These are phyloP conservation scores for Rossbeevera mucosa DNA, from an alignment of 768 basidiomycete genomes.

Conservation along the genomic window DNA sequence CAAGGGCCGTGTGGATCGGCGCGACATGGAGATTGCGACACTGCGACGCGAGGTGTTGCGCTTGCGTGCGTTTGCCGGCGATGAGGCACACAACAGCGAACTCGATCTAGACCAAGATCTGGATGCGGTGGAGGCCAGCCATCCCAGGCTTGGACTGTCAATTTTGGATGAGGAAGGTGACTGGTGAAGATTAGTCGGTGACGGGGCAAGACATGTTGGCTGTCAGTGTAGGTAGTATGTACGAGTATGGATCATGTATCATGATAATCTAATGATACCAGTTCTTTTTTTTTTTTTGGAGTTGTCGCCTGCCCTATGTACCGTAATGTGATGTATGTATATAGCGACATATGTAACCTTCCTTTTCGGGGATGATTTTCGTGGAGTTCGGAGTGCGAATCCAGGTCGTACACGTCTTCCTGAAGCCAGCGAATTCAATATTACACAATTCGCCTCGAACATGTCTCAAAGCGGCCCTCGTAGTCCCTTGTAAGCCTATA, in stretches of 20 bases:
- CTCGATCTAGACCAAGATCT: constrained; percentile 29
- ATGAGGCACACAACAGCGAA: constrained; percentile 17
- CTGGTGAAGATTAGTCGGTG: constrained; percentile 21
- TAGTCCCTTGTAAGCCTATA: constrained; percentile 39
- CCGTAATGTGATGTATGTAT: no score
- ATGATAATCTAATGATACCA: constrained; percentile 10
- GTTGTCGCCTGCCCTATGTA: no score
- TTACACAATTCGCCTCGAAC: background rate
- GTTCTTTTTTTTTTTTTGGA: background rate
- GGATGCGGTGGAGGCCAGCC: constrained; percentile 25
- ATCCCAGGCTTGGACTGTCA: constrained; percentile 17
- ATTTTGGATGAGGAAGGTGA: constrained; percentile 33
- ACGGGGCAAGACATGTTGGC: background rate
- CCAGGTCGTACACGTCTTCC: background rate
- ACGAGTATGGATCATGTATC: constrained; percentile 6
- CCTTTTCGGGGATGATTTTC: constrained; percentile 25
- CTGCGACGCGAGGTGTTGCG: constrained; percentile 64
- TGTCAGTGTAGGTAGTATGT: constrained; percentile 4
- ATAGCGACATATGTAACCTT: no score
- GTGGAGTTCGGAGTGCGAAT: constrained; percentile 24
- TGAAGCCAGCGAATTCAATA: background rate
- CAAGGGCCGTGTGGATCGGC: constrained; percentile 68
- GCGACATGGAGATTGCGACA: constrained; percentile 71
- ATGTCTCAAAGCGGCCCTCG: constrained; percentile 25
- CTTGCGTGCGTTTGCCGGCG: constrained; percentile 40